phyloP scores from a whole-genome alignment of 139 green algal genomes.

The Chlamydomonas sp. region DNA sequence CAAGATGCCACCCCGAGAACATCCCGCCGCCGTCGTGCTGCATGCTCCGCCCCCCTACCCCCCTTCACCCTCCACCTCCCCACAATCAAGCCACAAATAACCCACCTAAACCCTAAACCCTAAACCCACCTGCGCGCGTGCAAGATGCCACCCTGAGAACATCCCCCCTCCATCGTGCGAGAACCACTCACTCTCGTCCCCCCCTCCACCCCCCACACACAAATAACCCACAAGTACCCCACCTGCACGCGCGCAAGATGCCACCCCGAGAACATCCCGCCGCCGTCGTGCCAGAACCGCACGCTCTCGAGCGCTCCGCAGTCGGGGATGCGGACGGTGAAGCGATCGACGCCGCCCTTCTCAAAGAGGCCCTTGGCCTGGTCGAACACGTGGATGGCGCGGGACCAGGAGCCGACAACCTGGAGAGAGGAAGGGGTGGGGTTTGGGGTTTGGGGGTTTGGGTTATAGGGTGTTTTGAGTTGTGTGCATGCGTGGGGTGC shows the following conservation, averaged over 20 bases:
- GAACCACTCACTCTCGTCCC: not conserved
- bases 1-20: not conserved
- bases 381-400: constrained; percentile 7
- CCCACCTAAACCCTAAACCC: too few relatives aligned
- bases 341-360: constrained; percentile 22
- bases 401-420: not conserved
- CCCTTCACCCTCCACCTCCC: not conserved
- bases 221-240: not conserved
- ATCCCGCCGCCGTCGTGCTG: not conserved
- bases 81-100: not conserved
- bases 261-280: constrained; percentile 26
- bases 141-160: not conserved
- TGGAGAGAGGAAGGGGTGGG: not conserved
- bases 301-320: constrained; percentile 24
- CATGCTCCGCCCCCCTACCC: not conserved
- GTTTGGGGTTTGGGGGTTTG: too few relatives aligned
- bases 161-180: not conserved
- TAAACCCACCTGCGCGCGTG: too few relatives aligned
- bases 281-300: constrained; percentile 34
- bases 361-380: constrained; percentile 40
- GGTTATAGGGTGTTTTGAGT: too few relatives aligned
- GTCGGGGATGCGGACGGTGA: constrained; percentile 29
- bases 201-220: not conserved
- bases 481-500: too few relatives aligned
- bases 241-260: constrained; percentile 3